Conservation (phyloP, 306 rosid species). For the Prunus mira region DNA sequence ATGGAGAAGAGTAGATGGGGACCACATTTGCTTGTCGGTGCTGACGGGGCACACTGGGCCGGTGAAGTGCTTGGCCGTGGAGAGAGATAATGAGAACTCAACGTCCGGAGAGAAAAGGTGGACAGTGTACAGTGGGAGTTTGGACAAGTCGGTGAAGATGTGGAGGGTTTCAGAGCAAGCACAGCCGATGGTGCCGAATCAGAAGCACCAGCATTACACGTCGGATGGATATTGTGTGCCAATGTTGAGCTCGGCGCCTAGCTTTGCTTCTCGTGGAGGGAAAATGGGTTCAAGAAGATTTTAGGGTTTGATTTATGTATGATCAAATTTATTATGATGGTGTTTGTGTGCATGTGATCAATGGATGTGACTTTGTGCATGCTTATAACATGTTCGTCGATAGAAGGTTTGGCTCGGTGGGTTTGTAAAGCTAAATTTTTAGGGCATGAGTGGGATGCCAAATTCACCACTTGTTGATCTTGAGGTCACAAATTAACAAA, state of each 20-base stretch:
- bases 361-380: background rate
- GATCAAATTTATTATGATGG: background rate
- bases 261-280: conserved; percentile 30
- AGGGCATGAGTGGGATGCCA: too few species aligned
- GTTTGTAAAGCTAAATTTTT: too few species aligned
- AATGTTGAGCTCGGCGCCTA: conserved; percentile 25
- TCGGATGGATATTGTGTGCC: conserved; percentile 10
- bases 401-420: too few species aligned
- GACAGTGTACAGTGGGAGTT: conserved; percentile 86
- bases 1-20: conserved; percentile 51
- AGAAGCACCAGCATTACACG: conserved; percentile 4
- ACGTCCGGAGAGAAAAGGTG: conserved; percentile 34
- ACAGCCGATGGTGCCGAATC: background rate
- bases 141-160: conserved; percentile 90
- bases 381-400: background rate
- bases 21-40: conserved; percentile 44
- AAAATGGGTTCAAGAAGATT: conserved; percentile 37
- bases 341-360: background rate
- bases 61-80: conserved; percentile 78
- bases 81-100: conserved; percentile 39
- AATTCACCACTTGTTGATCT: too few species aligned
- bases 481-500: too few species aligned
- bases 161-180: conserved; percentile 66
- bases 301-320: background rate
- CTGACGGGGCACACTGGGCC: conserved; percentile 80